phyloP scores from a whole-genome alignment of 2,329 filamentous ascomycete genomes.

The Apiospora marii region DNA sequence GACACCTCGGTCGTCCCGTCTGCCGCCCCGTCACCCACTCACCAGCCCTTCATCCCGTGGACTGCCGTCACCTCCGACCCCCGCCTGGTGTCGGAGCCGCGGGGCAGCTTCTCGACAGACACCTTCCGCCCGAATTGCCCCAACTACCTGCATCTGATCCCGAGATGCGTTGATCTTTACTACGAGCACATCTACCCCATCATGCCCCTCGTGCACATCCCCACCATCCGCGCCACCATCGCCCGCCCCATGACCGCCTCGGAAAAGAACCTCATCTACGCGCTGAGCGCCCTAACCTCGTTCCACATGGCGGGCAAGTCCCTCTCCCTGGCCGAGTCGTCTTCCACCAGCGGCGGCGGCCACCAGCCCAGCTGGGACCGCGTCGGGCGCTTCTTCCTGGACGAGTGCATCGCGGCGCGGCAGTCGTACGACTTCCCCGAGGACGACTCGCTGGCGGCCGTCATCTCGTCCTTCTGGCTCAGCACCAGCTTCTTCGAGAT shows the following conservation, averaged over 20 bases:
- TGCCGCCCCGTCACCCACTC: slow-evolving; percentile 34
- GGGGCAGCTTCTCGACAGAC: slow-evolving; percentile 50
- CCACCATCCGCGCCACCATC: slow-evolving; percentile 59
- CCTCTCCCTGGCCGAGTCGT: slow-evolving; percentile 46
- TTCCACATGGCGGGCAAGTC: slow-evolving; percentile 57
- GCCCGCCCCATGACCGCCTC: slow-evolving; percentile 47
- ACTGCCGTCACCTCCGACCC: slow-evolving; percentile 40
- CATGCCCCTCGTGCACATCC: slow-evolving; percentile 67
- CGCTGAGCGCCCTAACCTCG: slow-evolving; percentile 64
- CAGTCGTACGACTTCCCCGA: slow-evolving; percentile 66
- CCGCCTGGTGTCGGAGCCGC: slow-evolving; percentile 43
- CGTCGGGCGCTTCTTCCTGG: slow-evolving; percentile 63
- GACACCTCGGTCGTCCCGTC: slow-evolving; percentile 23
- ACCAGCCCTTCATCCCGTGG: slow-evolving; percentile 41
- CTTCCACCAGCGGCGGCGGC: too few species aligned
- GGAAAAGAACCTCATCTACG: slow-evolving; percentile 58
- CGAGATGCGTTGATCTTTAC: slow-evolving; percentile 67
- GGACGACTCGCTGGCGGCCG: slow-evolving; percentile 59
- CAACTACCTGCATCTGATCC: slow-evolving; percentile 56
- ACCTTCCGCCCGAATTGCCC: slow-evolving; percentile 50
- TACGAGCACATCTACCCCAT: slow-evolving; percentile 70
- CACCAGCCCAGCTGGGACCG: slow-evolving; percentile 53
- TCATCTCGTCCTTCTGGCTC: slow-evolving; percentile 70
- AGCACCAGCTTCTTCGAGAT: slow-evolving; percentile 68
- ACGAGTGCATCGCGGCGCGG: slow-evolving; percentile 64